Evolutionary conservation across 129 eudicot species (phyloP).

Genomic region (Heracleum sosnowskyi): DNA sequence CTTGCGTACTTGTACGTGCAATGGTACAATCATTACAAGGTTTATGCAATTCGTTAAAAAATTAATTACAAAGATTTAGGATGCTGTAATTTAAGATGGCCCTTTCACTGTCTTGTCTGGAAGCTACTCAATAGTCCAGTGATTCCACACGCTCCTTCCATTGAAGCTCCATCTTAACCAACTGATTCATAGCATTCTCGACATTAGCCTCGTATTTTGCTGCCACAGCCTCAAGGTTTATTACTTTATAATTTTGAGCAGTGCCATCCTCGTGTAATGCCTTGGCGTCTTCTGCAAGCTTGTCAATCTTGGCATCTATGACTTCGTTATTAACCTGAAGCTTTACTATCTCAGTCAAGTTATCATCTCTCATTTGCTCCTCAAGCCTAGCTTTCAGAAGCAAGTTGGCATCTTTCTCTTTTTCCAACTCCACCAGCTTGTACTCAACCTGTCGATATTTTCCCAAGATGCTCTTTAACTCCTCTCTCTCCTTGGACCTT

Average conservation of each 20-base stretch:
- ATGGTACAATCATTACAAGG: too few species aligned
- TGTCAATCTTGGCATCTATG: neutral
- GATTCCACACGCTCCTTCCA: neutral
- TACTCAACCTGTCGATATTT: neutral
- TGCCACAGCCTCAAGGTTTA: neutral
- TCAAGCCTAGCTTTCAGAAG: neutral
- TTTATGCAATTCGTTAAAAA: too few species aligned
- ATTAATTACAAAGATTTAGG: too few species aligned
- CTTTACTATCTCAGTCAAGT: neutral
- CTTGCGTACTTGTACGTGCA: too few species aligned
- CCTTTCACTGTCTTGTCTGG: too few species aligned
- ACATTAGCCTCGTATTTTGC: neutral
- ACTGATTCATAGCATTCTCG: neutral
- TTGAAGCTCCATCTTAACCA: slow-evolving; percentile 5
- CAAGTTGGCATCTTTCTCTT: neutral
- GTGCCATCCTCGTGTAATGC: neutral
- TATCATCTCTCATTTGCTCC: neutral
- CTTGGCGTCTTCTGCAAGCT: neutral
- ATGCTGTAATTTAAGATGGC: too few species aligned
- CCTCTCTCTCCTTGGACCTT: slow-evolving; percentile 7
- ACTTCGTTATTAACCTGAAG: neutral
- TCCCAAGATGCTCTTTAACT: neutral
- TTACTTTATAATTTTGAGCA: slow-evolving; percentile 4
- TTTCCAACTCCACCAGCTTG: slow-evolving; percentile 4
- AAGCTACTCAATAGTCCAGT: neutral